Base-by-base conservation (phyloP, 2,329 filamentous ascomycete genomes). In the Didymellaceae sp. region DNA sequence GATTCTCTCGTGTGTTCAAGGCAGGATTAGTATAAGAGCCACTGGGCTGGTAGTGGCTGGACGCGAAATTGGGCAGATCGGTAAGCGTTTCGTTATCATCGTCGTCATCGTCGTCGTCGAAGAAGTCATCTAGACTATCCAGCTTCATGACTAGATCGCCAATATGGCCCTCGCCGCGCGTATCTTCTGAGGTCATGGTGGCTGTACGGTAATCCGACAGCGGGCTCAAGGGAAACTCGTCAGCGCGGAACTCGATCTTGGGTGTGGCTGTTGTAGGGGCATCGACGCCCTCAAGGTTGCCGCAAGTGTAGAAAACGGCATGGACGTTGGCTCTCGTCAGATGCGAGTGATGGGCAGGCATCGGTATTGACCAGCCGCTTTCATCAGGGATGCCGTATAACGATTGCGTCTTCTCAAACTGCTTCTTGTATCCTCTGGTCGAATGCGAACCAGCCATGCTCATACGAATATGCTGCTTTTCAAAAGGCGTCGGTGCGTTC, bases 321-420 rank as follows among this genome's bases (percentile, higher is more conserved):
- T 97, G 93, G 2, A 99, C 94, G 63, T 99, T 99, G 50, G 87
- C 84, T 49, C 94, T 84, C 4, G 94, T 97, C 25, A 86, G 84
- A 45, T 88, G 87, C 0, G 92, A 94, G 76, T 96, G 93, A 47
- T 89, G 88, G 0, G 93, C 93, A 13, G 94, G 94, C 70, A 95
- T 85, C 0, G 94, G 93, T 34, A 99, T 91, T 0, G 94, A 94
- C 94, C 94, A 99, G 2, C 94, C 94, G 13, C 90, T 94, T 17
- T 91, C 87, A 69, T 97, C 93, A 0, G 94, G 94, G 51, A 99
- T 97, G 21, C 95, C 95, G 70, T 97, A 99, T 25, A 99, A 77
- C 66, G 91, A 97, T 70, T 96, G 89, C 0, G 91, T 96, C 17
- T 90, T 87, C 68, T 96, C 93, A 63, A 96, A 97, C 74, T 97